Base-by-base conservation (phyloP, 2,329 filamentous ascomycete genomes). In the Metarhizium guizhouense region DNA sequence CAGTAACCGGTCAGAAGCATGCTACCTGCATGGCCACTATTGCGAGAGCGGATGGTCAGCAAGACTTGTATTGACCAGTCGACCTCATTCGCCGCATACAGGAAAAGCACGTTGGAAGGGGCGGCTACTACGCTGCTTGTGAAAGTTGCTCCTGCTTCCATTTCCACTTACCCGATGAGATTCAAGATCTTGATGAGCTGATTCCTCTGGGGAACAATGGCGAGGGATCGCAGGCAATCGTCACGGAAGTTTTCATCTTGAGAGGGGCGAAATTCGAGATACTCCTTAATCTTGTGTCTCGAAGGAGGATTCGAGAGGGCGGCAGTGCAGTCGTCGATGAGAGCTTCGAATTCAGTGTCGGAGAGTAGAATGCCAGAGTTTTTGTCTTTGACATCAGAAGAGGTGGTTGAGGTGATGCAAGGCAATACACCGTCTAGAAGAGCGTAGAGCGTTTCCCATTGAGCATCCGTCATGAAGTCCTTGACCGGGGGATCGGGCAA, bases 1-100 rank as follows among this genome's bases (percentile, higher is more conserved):
- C 79, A 75, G 65, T 84, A 81, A n/a, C 87, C 86, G 0, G 87
- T 90, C 50, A 89, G 73, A 6, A 87, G 67, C 18, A 87, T 69
- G 30, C 83, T 82, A 30, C 86, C 86, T 3, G 78, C 67, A 38
- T 81, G 78, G 25, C 83, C 84, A 58, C 84, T 88, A 36, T 47
- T 4, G 20, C 11, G 45, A 29, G 25, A 3, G 32, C 18, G 36
- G 32, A 34, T 48, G 4, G 45, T 48, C 30, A 48, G 45, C 45
- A 30, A 45, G 18, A 18, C 16, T 25, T 25, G 25, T 25, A 25
- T 25, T 25, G 25, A 25, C 25, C 25, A 25, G 4, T 25, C 25
- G 25, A 25, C 4, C 3, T 25, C 10, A 18, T 43, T 16, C 10
- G 16, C n/a, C 16, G n/a, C 6, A 18, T 43, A 11, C n/a, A 25